These are phyloP conservation scores for Paramecium primaurelia DNA, from an alignment of 73 alveolate species.

Conservation along the genomic window DNA sequence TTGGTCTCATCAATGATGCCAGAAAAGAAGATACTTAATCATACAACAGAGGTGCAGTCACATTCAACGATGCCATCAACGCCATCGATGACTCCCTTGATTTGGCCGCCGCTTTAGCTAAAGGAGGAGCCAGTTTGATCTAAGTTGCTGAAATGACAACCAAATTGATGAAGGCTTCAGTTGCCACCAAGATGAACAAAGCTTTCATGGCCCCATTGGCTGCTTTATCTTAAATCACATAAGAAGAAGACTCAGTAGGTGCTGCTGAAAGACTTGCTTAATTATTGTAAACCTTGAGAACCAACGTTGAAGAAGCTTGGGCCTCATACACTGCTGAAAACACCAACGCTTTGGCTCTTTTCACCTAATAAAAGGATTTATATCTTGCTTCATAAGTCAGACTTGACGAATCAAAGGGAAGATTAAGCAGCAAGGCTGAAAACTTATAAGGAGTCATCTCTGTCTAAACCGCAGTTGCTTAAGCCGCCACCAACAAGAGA, in stretches of 20 bases:
- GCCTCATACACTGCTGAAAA: neutral
- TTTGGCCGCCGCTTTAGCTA: neutral
- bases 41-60: slow-evolving; percentile 47
- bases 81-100: slow-evolving; percentile 51
- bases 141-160: slow-evolving; percentile 39
- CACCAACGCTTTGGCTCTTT: neutral
- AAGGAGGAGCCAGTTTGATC: slow-evolving; percentile 14
- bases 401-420: neutral
- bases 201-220: slow-evolving; percentile 47
- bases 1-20: slow-evolving; percentile 35
- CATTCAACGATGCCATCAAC: slow-evolving; percentile 55
- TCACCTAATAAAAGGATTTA: slow-evolving; percentile 19
- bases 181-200: slow-evolving; percentile 28
- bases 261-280: slow-evolving; percentile 47
- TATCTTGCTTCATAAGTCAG: neutral
- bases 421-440: neutral
- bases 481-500: slow-evolving; percentile 44
- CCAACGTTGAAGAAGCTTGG: slow-evolving; percentile 44
- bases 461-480: slow-evolving; percentile 43
- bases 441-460: slow-evolving; percentile 19
- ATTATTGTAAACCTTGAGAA: slow-evolving; percentile 36
- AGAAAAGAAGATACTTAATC: slow-evolving; percentile 37
- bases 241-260: slow-evolving; percentile 15
- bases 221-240: slow-evolving; percentile 20
- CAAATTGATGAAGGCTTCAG: neutral